A percentile compares a stretch with the other conserved stretches of the same genome.
These are phyloP conservation scores for Candida bentonensis DNA, from an alignment of 805 yeast genomes.

Conservation along the genomic window DNA sequence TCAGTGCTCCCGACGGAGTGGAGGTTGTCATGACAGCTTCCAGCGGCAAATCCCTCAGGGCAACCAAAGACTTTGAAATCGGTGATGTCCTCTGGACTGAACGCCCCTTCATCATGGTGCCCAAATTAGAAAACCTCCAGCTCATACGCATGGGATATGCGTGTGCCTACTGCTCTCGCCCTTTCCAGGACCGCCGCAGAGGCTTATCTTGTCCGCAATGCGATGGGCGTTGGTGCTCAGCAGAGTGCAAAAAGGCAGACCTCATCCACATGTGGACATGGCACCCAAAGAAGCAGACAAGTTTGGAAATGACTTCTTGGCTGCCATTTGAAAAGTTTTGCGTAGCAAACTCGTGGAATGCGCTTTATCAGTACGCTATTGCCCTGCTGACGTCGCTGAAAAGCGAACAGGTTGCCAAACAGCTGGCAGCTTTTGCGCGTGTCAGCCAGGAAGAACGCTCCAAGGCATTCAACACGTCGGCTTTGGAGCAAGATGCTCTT, in stretches of 20 bases:
- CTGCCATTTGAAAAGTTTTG: slow-evolving; percentile 44
- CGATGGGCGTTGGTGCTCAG: slow-evolving; percentile 58
- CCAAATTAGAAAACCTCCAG: slow-evolving; percentile 52
- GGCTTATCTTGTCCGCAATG: slow-evolving; percentile 43
- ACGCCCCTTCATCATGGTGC: slow-evolving; percentile 42
- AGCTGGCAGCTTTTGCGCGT: slow-evolving; percentile 50
- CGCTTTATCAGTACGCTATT: slow-evolving; percentile 49
- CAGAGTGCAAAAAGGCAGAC: slow-evolving; percentile 42
- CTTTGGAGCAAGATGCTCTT: slow-evolving; percentile 26
- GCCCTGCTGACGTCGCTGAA: slow-evolving; percentile 30
- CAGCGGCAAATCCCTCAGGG: slow-evolving; percentile 49
- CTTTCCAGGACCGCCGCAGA: slow-evolving; percentile 3
- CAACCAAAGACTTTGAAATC: slow-evolving; percentile 30
- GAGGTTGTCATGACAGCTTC: slow-evolving; percentile 34
- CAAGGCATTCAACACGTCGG: slow-evolving; percentile 31
- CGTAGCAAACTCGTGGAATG: slow-evolving; percentile 50
- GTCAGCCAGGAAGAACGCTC: slow-evolving; percentile 55
- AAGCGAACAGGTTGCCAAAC: slow-evolving; percentile 17
- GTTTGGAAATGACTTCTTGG: slow-evolving; percentile 27
- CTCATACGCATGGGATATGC: slow-evolving; percentile 49
- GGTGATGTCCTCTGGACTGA: slow-evolving; percentile 54
- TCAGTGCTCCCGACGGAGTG: slow-evolving; percentile 26
- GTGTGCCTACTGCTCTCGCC: slow-evolving; percentile 54
- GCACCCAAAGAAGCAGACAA: slow-evolving; percentile 29
- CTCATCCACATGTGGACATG: slow-evolving; percentile 40